Evolutionary conservation across 73 alveolate genomes (phyloP).

Genomic region (Paramecium octaurelia): DNA sequence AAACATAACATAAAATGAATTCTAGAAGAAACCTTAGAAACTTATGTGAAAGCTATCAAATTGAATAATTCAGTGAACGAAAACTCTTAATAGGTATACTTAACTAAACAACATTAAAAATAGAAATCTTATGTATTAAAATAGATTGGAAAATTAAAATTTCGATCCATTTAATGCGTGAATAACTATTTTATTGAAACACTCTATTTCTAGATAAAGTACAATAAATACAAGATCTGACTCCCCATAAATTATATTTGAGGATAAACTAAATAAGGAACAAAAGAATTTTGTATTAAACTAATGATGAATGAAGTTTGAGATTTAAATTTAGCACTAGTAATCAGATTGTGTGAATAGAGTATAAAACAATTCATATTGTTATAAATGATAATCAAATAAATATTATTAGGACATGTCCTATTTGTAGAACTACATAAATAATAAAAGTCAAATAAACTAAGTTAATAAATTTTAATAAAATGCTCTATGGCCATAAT

Average conservation of each 20-base stretch:
- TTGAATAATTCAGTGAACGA: too few species aligned
- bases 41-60: too few species aligned
- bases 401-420: constrained; percentile 5
- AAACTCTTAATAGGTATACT: too few species aligned
- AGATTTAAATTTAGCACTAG: background rate
- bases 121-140: too few species aligned
- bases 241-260: too few species aligned
- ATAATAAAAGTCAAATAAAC: background rate
- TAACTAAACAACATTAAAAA: too few species aligned
- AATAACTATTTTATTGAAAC: background rate
- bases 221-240: background rate
- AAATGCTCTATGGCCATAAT: background rate
- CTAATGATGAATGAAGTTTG: background rate
- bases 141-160: too few species aligned
- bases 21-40: too few species aligned
- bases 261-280: too few species aligned
- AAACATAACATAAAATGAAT: too few species aligned
- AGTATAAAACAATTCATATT: background rate
- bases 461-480: background rate
- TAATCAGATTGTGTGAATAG: background rate
- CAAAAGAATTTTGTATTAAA: too few species aligned
- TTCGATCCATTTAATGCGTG: too few species aligned
- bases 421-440: constrained; percentile 1
- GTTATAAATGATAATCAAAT: background rate
- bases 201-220: background rate